Base-by-base conservation (phyloP, 805 yeast genomes). In the Candida odintsovae region DNA sequence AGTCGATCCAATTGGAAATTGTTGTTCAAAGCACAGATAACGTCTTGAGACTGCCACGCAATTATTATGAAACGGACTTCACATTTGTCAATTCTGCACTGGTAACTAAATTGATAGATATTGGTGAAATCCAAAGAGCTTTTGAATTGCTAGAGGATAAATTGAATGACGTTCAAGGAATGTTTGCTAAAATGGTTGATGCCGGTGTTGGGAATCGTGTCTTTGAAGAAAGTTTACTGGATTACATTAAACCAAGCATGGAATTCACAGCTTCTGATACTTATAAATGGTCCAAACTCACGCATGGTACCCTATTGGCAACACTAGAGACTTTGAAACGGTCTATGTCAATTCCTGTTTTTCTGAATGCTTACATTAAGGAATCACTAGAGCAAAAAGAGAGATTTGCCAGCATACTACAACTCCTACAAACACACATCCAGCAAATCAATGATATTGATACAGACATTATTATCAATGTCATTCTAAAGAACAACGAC, bases 11-110 rank as follows among this genome's bases (percentile, higher is more conserved):
- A 29, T 38, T 54, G 15, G 54, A 50, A 15, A 21, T 41, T 3
- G 47, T 55, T 4, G 44, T 57, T 18, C 39, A 42, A 4, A 44
- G 38, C 2, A 44, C 53, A 15, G 44, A 46, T 1, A 45, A 51
- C 29, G 52, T 52, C 1, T 10, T 29, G 9, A 11, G 38, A 6
- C 23, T 57, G 8, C 54, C 58, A 4, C n/a, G 20, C 1, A 46
- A 47, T 29, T 52, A 47, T 41, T 49, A 46, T 47, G 42, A 46
- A 20, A 55, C 61, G 0, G 40, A 31, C 1, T 51, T 45, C 35
- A 50, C 50, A 3, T 51, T 44, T 25, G 50, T 57, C 13, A 49
- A 55, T 22, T n/a, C 46, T 4, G 21, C 50, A 3, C 15, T 54
- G 6, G 55, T 48, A 1, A 11, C 44, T 23, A 54, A 40, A 21